phyloP scores from a whole-genome alignment of 2,329 filamentous ascomycete genomes.

The Pyrenochaeta sp. region DNA sequence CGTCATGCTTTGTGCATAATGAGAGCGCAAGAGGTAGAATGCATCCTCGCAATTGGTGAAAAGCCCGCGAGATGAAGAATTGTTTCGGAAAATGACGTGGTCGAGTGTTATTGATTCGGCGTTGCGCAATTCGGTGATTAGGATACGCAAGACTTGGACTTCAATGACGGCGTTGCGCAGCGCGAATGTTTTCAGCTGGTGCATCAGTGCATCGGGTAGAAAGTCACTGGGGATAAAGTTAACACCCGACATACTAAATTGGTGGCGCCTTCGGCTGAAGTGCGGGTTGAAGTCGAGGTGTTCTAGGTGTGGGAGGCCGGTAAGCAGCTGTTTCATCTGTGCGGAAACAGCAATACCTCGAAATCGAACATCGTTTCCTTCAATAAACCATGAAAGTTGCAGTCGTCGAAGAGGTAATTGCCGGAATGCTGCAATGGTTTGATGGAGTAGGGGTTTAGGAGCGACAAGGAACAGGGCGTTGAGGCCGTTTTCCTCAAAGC shows the following conservation, averaged over 20 bases:
- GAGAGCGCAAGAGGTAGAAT: slow-evolving; percentile 1
- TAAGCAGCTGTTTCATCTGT: slow-evolving; percentile 4
- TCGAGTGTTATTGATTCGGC: slow-evolving; percentile 8
- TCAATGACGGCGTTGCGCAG: slow-evolving; percentile 4
- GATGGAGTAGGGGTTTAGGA: slow-evolving; percentile 6
- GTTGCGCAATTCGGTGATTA: background rate
- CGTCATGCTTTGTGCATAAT: background rate
- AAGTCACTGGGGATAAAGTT: background rate
- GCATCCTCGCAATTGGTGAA: background rate
- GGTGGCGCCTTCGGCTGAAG: background rate
- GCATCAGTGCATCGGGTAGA: slow-evolving; percentile 3
- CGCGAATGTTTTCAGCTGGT: slow-evolving; percentile 5
- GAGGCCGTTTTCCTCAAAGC: slow-evolving; percentile 11
- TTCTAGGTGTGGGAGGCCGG: slow-evolving; percentile 10
- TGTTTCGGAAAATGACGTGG: too few relatives aligned
- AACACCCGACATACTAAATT: too few relatives aligned
- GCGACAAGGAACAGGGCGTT: slow-evolving; percentile 9
- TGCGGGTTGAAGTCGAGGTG: slow-evolving; percentile 19
- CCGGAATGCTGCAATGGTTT: slow-evolving; percentile 15
- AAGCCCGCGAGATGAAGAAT: background rate
- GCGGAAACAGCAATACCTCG: background rate
- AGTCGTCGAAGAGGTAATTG: slow-evolving; percentile 12
- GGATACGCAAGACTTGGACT: background rate
- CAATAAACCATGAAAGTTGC: slow-evolving; percentile 9
- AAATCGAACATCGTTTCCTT: background rate